Evolutionary conservation across 140 eudicot species (phyloP).

Genomic region (Flaveria floridana): DNA sequence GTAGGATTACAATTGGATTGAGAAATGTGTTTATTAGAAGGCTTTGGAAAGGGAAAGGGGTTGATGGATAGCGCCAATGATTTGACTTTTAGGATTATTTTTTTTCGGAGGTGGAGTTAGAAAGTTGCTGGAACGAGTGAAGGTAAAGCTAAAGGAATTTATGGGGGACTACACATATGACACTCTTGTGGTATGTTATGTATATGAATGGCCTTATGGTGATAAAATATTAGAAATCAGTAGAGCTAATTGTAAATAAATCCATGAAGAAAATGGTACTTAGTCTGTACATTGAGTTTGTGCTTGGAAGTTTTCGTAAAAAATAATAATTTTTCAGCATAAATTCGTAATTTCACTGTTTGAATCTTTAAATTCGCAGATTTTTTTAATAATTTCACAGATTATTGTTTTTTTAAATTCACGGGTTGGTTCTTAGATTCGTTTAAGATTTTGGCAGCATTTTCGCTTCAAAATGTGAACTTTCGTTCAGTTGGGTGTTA

Average conservation of each 20-base stretch:
- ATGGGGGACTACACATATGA: constrained; percentile 94
- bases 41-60: constrained; percentile 1
- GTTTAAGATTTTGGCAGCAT: too few species aligned
- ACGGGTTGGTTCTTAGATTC: too few species aligned
- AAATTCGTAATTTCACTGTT: too few species aligned
- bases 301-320: neutral
- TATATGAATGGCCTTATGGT: constrained; percentile 16
- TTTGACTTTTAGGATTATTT: constrained; percentile 55
- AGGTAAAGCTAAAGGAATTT: constrained; percentile 74
- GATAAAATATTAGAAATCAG: neutral
- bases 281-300: neutral
- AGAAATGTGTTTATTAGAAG: constrained; percentile 4
- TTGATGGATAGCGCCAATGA: constrained; percentile 49
- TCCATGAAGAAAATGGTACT: neutral
- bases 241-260: neutral
- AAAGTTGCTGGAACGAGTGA: constrained; percentile 57
- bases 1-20: neutral
- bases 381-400: too few species aligned
- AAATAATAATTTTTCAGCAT: too few species aligned
- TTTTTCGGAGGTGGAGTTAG: constrained; percentile 65
- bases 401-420: too few species aligned
- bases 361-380: too few species aligned
- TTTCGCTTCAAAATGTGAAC: too few species aligned
- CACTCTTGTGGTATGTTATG: constrained; percentile 77
- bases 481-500: too few species aligned